Evolutionary conservation across 768 basidiomycete genomes (phyloP), one percentile per base, ranked within the genome.

Genomic region (Lactarius psammicola): DNA sequence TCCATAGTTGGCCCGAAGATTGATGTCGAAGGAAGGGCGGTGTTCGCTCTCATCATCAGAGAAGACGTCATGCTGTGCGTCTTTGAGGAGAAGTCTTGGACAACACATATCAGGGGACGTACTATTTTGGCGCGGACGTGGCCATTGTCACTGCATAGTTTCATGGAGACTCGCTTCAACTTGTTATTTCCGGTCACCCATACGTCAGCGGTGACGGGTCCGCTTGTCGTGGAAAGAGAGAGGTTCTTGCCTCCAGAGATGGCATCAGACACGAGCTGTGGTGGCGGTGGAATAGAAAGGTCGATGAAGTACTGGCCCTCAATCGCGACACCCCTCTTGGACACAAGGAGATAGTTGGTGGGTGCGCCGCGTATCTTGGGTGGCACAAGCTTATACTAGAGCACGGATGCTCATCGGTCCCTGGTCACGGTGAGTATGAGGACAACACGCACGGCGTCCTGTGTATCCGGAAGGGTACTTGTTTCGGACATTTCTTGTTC

Each of bases 291-390:
- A 6, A 66, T 46, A 23, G 60, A 46, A 40, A 62, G 46, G 31
- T 66, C 46, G 51, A 66, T 56, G 30, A 49, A n/a, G n/a, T 64
- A 64, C 4, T 42, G 51, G 15, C 63, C 57, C 53, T 54, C n/a
- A 17, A 64, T 30, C 2, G 20, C 36, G 13, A 6, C 6, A 7
- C 13, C 20, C 11, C 10, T 11, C n/a, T 53, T 64, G 36, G 30
- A 64, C 7, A 59, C 57, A 1, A 23, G 30, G 2, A 65, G 18
- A 23, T 59, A 54, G 38, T 64, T 64, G 6, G 57, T 49, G 15
- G 36, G 58, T 51, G 49, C 49, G 49, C 23, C 49, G 13, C 49
- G 49, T 26, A 51, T 51, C 49, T 51, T 51, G 11, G 13, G 49
- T 51, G 49, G 49, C 26, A 51, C 15, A 28, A 15, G 15, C 13